phyloP scores from a whole-genome alignment of 1,284 basidiomycete species.

The Rhodofomes roseus region DNA sequence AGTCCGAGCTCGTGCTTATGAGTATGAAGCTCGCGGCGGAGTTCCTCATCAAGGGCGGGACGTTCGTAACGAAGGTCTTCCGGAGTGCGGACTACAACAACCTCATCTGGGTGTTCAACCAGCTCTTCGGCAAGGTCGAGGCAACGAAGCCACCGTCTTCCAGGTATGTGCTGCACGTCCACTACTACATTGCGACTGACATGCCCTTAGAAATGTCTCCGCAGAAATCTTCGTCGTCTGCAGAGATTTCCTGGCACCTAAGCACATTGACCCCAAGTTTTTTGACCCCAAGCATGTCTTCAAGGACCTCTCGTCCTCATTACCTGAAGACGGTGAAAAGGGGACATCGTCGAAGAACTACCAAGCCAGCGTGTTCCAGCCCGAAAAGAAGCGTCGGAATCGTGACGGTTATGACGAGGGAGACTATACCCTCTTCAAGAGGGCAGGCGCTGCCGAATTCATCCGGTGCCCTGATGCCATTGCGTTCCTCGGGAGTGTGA shows the following conservation, averaged over 20 bases:
- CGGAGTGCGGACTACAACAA: slow-evolving; percentile 98
- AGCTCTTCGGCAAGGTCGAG: slow-evolving; percentile 95
- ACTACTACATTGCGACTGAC: slow-evolving; percentile 2
- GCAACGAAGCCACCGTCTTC: slow-evolving; percentile 99
- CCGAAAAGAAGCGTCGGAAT: slow-evolving; percentile 92
- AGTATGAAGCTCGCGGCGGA: slow-evolving; percentile 96
- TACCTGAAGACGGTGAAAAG: slow-evolving; percentile 47
- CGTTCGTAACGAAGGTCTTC: slow-evolving; percentile 99
- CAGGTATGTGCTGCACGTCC: slow-evolving; percentile 47
- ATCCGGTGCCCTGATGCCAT: slow-evolving; percentile 74
- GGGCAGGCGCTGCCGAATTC: slow-evolving; percentile 72
- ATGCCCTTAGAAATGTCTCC: slow-evolving; percentile 82
- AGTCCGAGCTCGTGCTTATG: slow-evolving; percentile 96
- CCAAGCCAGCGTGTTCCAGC: slow-evolving; percentile 92
- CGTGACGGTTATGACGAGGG: slow-evolving; percentile 97
- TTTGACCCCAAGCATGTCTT: slow-evolving; percentile 98
- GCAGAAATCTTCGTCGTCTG: slow-evolving; percentile 99
- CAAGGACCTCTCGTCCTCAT: slow-evolving; percentile 73
- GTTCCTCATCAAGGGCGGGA: slow-evolving; percentile 91
- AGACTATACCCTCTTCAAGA: slow-evolving; percentile 88
- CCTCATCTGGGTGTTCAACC: slow-evolving; percentile 98
- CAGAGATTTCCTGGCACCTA: slow-evolving; percentile 92
- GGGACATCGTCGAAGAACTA: slow-evolving; percentile 53
- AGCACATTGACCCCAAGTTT: slow-evolving; percentile 97
- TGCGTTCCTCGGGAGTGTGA: slow-evolving; percentile 77